Evolutionary conservation across 441 rosid species (phyloP), one percentile per base, ranked within the genome.

Genomic region (Populus trichocarpa): DNA sequence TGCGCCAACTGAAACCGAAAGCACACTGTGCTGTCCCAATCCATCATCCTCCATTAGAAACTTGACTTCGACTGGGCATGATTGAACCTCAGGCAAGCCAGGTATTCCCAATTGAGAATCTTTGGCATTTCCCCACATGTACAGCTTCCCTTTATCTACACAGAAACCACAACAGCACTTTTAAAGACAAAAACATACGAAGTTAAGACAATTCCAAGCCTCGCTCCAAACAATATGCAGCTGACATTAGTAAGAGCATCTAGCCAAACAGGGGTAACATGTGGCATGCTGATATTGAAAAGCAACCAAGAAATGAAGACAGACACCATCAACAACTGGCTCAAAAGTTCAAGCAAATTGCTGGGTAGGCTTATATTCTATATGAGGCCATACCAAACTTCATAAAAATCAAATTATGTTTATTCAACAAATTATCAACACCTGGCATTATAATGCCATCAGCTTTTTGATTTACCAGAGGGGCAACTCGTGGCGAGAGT

Each of bases 121-220:
- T 88, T 88, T 89, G 75, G 90, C 86, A 82, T 94, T 96, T 87
- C 99, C 98, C 98, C 99, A 96, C 97, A 89, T 88, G 88, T 87
- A 92, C 71, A 96, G 79, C 83, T 92, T 88, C 76, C 96, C 98
- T 82, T 81, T 80, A 80, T 91, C 98, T 95, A 87, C 83, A 64
- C 50, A 66, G 67, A 80, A 63, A 3, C 66, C 73, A 72, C 59
- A 46, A 76, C 18, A 46, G 38, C 30, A 11, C 32, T 23, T 20
- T 22, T 28, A 13, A 8, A 4, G 25, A 30, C 22, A 67, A 40
- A 50, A 32, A 26, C 12, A 42, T 10, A 30, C 40, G 30, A 28
- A 32, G 32, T 32, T 30, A 68, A 28, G 40, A 30, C 40, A 13
- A 23, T 68, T 35, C 33, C n/a, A 28, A 28, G 38, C 13, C 32